phyloP scores from a whole-genome alignment of 371 early-diverging fungal species.

The Lichtheimia ornata region DNA sequence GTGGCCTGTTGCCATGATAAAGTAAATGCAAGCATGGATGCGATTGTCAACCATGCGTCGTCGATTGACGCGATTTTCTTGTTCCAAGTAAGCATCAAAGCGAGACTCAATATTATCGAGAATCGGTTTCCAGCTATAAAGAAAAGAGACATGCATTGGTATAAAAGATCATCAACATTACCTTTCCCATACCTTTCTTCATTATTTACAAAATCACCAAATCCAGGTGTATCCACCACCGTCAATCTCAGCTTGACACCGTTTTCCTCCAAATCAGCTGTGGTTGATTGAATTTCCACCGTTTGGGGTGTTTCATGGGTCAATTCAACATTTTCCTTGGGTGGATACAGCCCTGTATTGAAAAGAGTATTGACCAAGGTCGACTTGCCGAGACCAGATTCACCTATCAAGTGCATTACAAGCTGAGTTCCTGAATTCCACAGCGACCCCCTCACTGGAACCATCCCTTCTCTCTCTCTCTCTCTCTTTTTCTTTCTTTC shows the following conservation, averaged over 20 bases:
- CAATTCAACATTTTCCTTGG: conserved; percentile 74
- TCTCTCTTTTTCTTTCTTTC: neutral
- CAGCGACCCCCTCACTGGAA: neutral
- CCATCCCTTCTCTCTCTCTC: neutral
- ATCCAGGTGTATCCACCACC: conserved; percentile 93
- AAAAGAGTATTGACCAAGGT: conserved; percentile 98
- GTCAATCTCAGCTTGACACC: conserved; percentile 92
- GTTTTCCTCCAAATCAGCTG: conserved; percentile 80
- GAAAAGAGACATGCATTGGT: neutral
- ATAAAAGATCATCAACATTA: neutral
- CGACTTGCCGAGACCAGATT: conserved; percentile 98
- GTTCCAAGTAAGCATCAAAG: conserved; percentile 92
- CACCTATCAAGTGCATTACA: conserved; percentile 42
- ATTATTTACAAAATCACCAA: conserved; percentile 95
- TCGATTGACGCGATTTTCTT: conserved; percentile 89
- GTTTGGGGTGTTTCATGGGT: conserved; percentile 85
- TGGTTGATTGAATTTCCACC: conserved; percentile 88
- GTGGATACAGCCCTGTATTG: conserved; percentile 87
- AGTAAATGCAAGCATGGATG: conserved; percentile 98
- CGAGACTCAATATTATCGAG: conserved; percentile 93
- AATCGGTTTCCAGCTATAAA: conserved; percentile 88
- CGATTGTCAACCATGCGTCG: conserved; percentile 86
- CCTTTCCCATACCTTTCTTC: conserved; percentile 64
- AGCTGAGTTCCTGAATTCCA: conserved; percentile 7
- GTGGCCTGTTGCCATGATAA: conserved; percentile 96